These are phyloP conservation scores for Nadsonia starkeyi-henricii DNA, from an alignment of 1,139 yeast genomes.

Conservation along the genomic window DNA sequence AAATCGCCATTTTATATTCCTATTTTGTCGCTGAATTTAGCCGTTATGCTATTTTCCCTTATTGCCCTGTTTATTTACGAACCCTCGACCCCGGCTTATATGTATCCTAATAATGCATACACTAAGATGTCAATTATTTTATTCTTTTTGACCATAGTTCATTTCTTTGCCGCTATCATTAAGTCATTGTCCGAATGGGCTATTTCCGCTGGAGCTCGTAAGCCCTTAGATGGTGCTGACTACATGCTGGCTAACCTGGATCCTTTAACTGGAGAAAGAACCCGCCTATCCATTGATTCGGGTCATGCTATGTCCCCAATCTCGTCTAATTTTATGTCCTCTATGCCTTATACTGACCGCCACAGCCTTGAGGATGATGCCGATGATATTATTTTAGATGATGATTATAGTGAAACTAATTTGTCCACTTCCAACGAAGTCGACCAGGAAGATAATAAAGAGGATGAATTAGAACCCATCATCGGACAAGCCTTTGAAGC, in stretches of 20 bases:
- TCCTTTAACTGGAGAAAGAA: conserved; percentile 9
- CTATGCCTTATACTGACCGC: conserved; percentile 1
- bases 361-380: conserved; percentile 2
- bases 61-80: conserved; percentile 48
- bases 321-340: conserved; percentile 1
- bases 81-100: conserved; percentile 40
- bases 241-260: conserved; percentile 16
- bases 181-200: conserved; percentile 31
- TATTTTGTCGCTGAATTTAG: conserved; percentile 38
- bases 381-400: conserved; percentile 1
- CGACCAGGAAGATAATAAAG: conserved; percentile 4
- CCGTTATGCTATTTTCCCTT: conserved; percentile 36
- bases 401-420: conserved; percentile 5
- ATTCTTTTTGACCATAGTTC: conserved; percentile 37
- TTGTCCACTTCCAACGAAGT: too few species aligned
- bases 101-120: conserved; percentile 72
- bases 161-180: conserved; percentile 39
- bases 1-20: conserved; percentile 46
- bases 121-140: conserved; percentile 49
- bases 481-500: conserved; percentile 4
- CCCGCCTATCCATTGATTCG: conserved; percentile 16
- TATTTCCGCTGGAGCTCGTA: conserved; percentile 15
- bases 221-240: conserved; percentile 26
- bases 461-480: background rate
- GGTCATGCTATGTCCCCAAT: conserved; percentile 13